Evolutionary conservation across 2,329 filamentous ascomycete genomes (phyloP).

Genomic region (Immersiporthe knoxdaviesiana): DNA sequence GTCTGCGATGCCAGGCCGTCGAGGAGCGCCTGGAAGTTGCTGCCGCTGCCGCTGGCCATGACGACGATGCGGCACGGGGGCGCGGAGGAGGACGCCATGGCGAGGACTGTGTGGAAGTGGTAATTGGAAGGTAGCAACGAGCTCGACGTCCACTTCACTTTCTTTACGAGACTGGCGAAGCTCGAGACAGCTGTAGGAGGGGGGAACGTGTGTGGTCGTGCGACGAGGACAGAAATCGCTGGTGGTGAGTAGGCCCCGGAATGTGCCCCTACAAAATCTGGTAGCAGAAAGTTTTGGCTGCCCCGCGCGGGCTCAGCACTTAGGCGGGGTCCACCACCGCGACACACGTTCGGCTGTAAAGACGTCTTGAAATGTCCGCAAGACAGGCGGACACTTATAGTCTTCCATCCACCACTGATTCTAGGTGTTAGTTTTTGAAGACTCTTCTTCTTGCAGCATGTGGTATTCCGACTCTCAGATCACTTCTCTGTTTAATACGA

Average conservation of each 20-base stretch:
- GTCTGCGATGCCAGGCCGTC: constrained; percentile 47
- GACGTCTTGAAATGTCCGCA: too few species aligned
- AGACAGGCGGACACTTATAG: too few species aligned
- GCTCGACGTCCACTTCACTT: neutral
- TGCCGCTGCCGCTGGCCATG: constrained; percentile 74
- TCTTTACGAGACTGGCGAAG: neutral
- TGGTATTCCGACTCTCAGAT: neutral
- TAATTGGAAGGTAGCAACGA: neutral
- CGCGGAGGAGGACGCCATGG: constrained; percentile 18
- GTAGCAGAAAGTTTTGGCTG: neutral
- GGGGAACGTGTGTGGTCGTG: neutral
- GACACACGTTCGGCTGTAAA: neutral
- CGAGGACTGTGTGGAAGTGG: neutral
- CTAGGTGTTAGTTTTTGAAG: neutral
- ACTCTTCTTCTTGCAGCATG: neutral
- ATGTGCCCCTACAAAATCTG: neutral
- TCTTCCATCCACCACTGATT: neutral
- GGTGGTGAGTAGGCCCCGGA: neutral
- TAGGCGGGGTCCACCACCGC: neutral
- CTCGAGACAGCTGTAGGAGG: neutral
- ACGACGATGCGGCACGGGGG: constrained; percentile 60
- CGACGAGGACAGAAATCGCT: neutral
- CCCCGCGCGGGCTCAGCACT: neutral
- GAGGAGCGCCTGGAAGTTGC: constrained; percentile 77
- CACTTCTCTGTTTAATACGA: neutral